Evolutionary conservation across 768 basidiomycete species (phyloP), one percentile per base, ranked within the genome.

Genomic region (Terana coerulea): DNA sequence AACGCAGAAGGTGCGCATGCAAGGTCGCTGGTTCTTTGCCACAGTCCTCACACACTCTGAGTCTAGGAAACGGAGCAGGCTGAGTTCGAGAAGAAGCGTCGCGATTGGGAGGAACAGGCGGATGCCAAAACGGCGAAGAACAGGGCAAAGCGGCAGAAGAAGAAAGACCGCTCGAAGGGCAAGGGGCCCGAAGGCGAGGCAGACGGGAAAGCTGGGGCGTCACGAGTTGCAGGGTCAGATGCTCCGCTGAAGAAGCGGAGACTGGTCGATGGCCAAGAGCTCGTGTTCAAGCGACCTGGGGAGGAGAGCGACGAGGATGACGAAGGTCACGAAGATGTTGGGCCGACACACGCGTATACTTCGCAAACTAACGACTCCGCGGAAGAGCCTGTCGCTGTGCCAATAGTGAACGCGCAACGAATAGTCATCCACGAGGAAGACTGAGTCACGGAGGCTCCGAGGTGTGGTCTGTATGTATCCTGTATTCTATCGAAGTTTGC

Each of bases 111-210:
- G 29, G 84, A 83, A 25, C 61, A 70, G 3, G 83, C 88, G 0
- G 86, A 95, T 40, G 84, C 86, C 2, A 97, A 94, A 73, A 98
- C 95, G 0, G 86, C 91, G 11, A 98, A 94, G 72, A 99, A 99
- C 67, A 80, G 97, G 17, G 89, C 90, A 14, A 98, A 90, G 67
- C 74, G 97, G 39, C 89, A 86, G 68, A 97, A 95, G 76, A 91
- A 92, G 75, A 98, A 95, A 67, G 86, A 79, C 56, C 72, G 81
- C 44, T 67, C 79, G 33, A 84, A 86, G 33, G 60, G 59, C 28
- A 62, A 64, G 41, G 64, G 53, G n/a, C 61, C 56, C 24, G 67
- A 61, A 22, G 63, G 61, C 11, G 72, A 21, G 21, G 1, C 35
- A 43, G 52, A 45, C 10, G 57, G n/a, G 17, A 53, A 46, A 14